Base-by-base conservation (phyloP, 2,329 filamentous ascomycete species). In the Beauveria sp. region DNA sequence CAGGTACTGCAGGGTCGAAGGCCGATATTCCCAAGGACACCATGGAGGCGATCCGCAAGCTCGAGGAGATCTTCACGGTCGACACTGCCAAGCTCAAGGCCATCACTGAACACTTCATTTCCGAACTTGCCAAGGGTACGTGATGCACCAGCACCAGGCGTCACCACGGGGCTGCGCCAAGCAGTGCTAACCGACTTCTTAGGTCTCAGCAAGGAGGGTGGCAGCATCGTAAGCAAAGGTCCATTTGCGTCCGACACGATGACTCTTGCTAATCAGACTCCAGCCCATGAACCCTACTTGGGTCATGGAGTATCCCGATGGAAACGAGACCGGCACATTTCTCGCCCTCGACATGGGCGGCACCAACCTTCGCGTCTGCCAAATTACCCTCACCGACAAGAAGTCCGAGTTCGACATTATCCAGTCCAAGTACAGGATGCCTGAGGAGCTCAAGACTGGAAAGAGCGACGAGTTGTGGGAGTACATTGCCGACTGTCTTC, bases 211-310 rank as follows among this genome's bases (percentile, higher is more conserved):
- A 88, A 92, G 62, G 88, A 96, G 76, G 93, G 93, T 65, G 93
- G 92, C 63, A 96, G 88, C 74, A 98, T 99, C 75, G 91, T 96
- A 75, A 81, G 90, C 81, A 22, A 9, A 12, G 28, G 40, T 22
- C 22, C 3, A 22, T 42, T 16, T n/a, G 5, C 20, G 5, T 22
- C n/a, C 55, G 22, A n/a, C 18, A 24, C n/a, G 12, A 8, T 7
- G 5, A 52, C 20, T 18, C 18, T 8, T 58, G 62, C 71, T 70
- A 64, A 72, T 50, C 12, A n/a, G 10, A 22, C 6, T 34, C 7
- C 53, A 96, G 91, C 93, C 93, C 63, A 97, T 98, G 93, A 97
- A 97, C 78, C 90, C 93, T 63, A 96, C 93, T 61, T 97, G 93
- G 93, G 92, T 96, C 65, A 92, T 96, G 86, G 85, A 85, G 52